These are phyloP conservation scores for Teunomyces gatunensis DNA, from an alignment of 805 yeast species.

Conservation along the genomic window DNA sequence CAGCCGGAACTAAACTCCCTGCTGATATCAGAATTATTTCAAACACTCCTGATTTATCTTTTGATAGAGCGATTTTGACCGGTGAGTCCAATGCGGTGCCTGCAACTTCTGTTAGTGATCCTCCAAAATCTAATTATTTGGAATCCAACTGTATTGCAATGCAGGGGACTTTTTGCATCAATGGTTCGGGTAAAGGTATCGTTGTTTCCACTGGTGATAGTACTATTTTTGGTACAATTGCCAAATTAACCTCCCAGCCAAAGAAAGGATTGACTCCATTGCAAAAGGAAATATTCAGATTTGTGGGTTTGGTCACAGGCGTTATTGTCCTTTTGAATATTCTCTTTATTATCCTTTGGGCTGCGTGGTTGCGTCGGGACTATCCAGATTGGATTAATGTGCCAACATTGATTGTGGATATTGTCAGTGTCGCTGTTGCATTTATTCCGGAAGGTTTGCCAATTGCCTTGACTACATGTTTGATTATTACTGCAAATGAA, in stretches of 20 bases:
- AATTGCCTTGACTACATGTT: slow-evolving; percentile 49
- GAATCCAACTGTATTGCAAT: slow-evolving; percentile 44
- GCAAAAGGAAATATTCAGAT: slow-evolving; percentile 40
- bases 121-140: slow-evolving; percentile 35
- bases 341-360: slow-evolving; percentile 39
- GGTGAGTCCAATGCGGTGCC: slow-evolving; percentile 47
- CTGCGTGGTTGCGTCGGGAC: slow-evolving; percentile 37
- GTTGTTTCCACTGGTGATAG: slow-evolving; percentile 44
- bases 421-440: slow-evolving; percentile 47
- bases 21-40: slow-evolving; percentile 46
- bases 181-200: slow-evolving; percentile 44
- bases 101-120: slow-evolving; percentile 25
- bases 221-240: slow-evolving; percentile 47
- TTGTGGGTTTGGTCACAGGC: slow-evolving; percentile 24
- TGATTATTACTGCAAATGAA: slow-evolving; percentile 45
- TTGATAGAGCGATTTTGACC: slow-evolving; percentile 47
- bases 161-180: slow-evolving; percentile 45
- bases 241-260: slow-evolving; percentile 39
- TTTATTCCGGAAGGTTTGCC: slow-evolving; percentile 54
- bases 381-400: slow-evolving; percentile 43
- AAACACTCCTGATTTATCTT: slow-evolving; percentile 35
- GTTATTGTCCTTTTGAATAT: slow-evolving; percentile 25
- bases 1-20: slow-evolving; percentile 42
- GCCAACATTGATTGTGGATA: slow-evolving; percentile 39
- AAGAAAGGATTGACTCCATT: slow-evolving; percentile 41